phyloP scores from a whole-genome alignment of 1,139 yeast genomes.

The Saccharomyces hybrid region DNA sequence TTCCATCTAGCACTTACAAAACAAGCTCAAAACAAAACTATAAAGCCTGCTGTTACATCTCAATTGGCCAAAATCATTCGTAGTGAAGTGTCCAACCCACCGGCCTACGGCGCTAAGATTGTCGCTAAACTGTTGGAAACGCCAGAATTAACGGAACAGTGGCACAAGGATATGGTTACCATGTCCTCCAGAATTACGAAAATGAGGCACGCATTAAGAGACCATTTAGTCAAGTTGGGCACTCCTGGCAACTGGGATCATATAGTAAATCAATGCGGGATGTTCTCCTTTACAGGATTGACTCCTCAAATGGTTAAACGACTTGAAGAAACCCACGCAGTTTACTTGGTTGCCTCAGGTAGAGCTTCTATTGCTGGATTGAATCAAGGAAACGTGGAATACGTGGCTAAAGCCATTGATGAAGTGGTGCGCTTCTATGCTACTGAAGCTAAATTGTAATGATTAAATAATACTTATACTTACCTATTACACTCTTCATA shows the following conservation, averaged over 20 bases:
- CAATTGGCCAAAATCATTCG: constrained; percentile 76
- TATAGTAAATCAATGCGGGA: constrained; percentile 85
- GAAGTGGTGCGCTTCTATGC: constrained; percentile 54
- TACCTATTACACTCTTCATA: background rate
- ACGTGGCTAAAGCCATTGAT: constrained; percentile 78
- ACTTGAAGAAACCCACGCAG: constrained; percentile 70
- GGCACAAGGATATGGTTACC: constrained; percentile 79
- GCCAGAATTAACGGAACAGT: constrained; percentile 59
- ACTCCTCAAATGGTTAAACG: constrained; percentile 70
- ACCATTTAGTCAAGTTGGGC: constrained; percentile 51
- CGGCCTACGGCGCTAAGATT: constrained; percentile 92
- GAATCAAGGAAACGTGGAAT: constrained; percentile 68
- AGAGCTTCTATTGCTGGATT: constrained; percentile 94
- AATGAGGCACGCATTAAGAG: constrained; percentile 67
- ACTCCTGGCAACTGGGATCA: constrained; percentile 95
- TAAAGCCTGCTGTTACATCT: constrained; percentile 50
- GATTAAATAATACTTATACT: background rate
- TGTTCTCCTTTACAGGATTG: constrained; percentile 94
- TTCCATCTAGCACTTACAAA: constrained; percentile 61
- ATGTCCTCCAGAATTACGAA: constrained; percentile 80
- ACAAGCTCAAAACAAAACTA: constrained; percentile 30
- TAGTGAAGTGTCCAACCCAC: constrained; percentile 88
- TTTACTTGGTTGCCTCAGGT: constrained; percentile 74
- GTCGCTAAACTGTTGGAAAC: constrained; percentile 70
- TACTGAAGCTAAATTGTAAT: constrained; percentile 18